A percentile compares a stretch with the other conserved stretches of the same genome.
phyloP scores from a whole-genome alignment of 805 yeast species.

The Yarrowia sp. region DNA sequence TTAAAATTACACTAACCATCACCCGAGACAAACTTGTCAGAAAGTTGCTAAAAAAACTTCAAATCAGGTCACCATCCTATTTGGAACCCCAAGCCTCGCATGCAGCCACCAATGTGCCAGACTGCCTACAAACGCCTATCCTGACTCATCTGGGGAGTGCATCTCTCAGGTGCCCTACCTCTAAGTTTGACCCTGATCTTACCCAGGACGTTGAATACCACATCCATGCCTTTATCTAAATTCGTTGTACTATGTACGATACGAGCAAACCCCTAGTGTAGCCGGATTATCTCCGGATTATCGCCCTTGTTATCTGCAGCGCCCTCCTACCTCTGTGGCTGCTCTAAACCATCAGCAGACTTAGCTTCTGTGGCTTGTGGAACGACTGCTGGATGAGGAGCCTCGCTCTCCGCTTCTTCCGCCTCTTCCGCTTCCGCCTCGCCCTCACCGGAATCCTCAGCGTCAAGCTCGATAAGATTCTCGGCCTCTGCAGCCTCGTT shows the following conservation, averaged over 20 bases:
- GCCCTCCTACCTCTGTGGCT: slow-evolving; percentile 12
- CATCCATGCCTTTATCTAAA: background rate
- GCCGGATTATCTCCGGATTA: background rate
- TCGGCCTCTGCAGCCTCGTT: background rate
- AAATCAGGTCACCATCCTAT: too few species aligned
- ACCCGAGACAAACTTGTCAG: background rate
- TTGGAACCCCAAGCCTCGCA: too few species aligned
- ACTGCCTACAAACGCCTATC: too few species aligned
- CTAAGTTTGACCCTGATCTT: slow-evolving; percentile 10
- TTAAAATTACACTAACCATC: too few species aligned
- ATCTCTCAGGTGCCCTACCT: background rate
- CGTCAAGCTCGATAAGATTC: slow-evolving; percentile 15
- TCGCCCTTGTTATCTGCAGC: background rate
- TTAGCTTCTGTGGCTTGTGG: slow-evolving; percentile 15
- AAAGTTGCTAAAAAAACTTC: background rate
- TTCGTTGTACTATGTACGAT: background rate
- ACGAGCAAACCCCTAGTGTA: too few species aligned
- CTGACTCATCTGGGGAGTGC: slow-evolving; percentile 31
- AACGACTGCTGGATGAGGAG: too few species aligned
- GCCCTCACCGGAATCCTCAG: background rate
- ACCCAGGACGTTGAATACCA: background rate
- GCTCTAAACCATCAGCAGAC: slow-evolving; percentile 1
- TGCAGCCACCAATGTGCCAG: background rate
- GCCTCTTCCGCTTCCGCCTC: background rate
- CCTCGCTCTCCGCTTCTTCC: background rate